Evolutionary conservation across 1,284 basidiomycete genomes (phyloP), one percentile per base, ranked within the genome.

Genomic region (Takashimella koratensis): DNA sequence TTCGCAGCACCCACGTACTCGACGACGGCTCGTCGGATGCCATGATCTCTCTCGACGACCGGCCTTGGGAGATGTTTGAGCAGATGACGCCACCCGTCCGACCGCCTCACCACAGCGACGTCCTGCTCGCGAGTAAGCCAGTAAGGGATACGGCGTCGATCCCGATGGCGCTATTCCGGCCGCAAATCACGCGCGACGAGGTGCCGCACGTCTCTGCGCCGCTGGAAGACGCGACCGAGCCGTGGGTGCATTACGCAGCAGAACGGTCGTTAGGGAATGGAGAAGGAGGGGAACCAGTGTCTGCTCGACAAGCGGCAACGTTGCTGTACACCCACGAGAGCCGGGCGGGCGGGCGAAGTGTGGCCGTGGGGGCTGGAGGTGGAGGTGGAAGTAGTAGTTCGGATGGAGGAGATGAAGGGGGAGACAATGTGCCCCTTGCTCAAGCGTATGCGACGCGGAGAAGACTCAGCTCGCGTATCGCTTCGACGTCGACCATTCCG

Each of bases 401-500:
- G n/a, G 24, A 45, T 20, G 20, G 43, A 10, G 43, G 30, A 45
- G 30, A 20, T 21, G n/a, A 36, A 22, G 16, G 10, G 16, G 10
- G 30, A 36, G 30, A 16, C 16, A 36, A 36, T 36, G 30, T 36
- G 10, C 30, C 30, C 8, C 24, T 16, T 21, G 43, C n/a, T 12
- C 22, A n/a, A n/a, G 10, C 12, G 13, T 44, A 41, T n/a, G 43
- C 19, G n/a, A 23, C 25, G 22, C 40, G 45, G 27, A 43, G 52
- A 25, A 12, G 52, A 39, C 40, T 47, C 27, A 53, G 52, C 36
- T 43, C 52, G 11, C 39, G 52, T 8, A 43, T 53, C 24, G 46
- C 52, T 3, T 24, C 45, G 26, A 79, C 79, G 27, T 73, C 66
- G 11, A 74, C 62, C 24, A 65, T 74, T 44, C 81, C 79, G 23